phyloP scores from a whole-genome alignment of 495 filamentous ascomycete genomes.

The Lasiosphaeriaceae sp. region DNA sequence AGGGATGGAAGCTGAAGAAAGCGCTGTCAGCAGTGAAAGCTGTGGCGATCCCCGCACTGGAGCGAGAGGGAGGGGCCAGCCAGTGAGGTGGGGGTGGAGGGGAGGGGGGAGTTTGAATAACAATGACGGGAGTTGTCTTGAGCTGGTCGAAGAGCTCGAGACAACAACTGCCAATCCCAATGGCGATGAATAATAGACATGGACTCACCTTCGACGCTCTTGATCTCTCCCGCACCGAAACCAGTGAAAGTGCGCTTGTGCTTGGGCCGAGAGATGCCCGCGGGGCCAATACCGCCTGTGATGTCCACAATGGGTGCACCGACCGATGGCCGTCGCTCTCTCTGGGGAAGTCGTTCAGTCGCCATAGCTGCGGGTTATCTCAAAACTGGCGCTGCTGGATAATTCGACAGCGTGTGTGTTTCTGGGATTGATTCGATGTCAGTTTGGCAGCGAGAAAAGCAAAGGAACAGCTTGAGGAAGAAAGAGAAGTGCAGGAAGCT shows the following conservation, averaged over 20 bases:
- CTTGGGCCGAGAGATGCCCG: slow-evolving; percentile 72
- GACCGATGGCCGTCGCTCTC: slow-evolving; percentile 66
- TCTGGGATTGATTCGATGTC: background rate
- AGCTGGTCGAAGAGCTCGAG: background rate
- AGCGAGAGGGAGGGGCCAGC: slow-evolving; percentile 4
- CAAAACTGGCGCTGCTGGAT: background rate
- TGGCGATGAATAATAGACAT: background rate
- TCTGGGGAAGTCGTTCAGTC: slow-evolving; percentile 31
- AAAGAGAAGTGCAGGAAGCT: slow-evolving; percentile 2
- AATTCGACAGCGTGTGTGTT: background rate
- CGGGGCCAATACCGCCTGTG: slow-evolving; percentile 73
- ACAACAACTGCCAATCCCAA: background rate
- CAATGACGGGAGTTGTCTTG: background rate
- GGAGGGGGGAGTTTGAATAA: background rate
- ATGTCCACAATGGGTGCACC: slow-evolving; percentile 80
- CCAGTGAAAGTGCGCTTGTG: slow-evolving; percentile 93
- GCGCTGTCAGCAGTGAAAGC: slow-evolving; percentile 15
- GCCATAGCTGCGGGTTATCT: slow-evolving; percentile 27
- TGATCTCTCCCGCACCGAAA: slow-evolving; percentile 86
- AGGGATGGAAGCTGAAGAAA: slow-evolving; percentile 63
- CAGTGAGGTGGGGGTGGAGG: slow-evolving; percentile 9
- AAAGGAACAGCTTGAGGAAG: background rate
- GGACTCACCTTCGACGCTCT: slow-evolving; percentile 71
- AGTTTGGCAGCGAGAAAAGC: background rate
- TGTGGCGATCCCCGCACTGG: slow-evolving; percentile 10